Base-by-base conservation (phyloP, 2,329 filamentous ascomycete genomes). In the Exophiala bonariae region DNA sequence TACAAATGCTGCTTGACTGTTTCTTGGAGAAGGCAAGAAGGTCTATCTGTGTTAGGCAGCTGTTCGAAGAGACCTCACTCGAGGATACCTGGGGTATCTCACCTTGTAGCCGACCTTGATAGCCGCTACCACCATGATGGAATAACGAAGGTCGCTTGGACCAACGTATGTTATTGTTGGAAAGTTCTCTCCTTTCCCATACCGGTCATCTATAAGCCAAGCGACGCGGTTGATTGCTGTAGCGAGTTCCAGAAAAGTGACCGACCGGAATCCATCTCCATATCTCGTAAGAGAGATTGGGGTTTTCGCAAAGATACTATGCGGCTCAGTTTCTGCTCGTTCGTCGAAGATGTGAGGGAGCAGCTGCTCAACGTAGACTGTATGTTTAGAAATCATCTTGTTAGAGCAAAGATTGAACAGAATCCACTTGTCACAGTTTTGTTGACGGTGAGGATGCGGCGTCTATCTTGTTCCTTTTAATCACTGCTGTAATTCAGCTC, bases 141-240 rank as follows among this genome's bases (percentile, higher is more conserved):
- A 53, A 36, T 72, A 70, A 18, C 71, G 58, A 6, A 68, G 41
- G 55, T 74, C 71, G 41, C 64, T 69, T 2, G 67, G 65, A 0
- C 70, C 71, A 9, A 73, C 51, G 44, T 72, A 74, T 1, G 70
- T 58, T 10, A 73, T 39, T 2, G 63, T 63, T 28, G 68, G 61
- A 34, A 59, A 59, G 30, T 55, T 17, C 4, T 47, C 44, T 9
- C 56, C 52, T 0, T 48, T 44, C 0, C 66, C 61, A 9, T 71
- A 49, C 11, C 60, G 49, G 8, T 63, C 44, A 4, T 52, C 36
- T 4, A 74, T 44, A 66, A 65, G 70, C 55, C 63, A 63, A 4
- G 68, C 65, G 18, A 66, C 55, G 16, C 64, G 63, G 46, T 72
- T 67, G 39, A 70, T 53, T 1, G 68, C 59, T 39, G 66, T 67